These are phyloP conservation scores for Coprinopsis sp. DNA, from an alignment of 768 basidiomycete genomes.

Conservation along the genomic window DNA sequence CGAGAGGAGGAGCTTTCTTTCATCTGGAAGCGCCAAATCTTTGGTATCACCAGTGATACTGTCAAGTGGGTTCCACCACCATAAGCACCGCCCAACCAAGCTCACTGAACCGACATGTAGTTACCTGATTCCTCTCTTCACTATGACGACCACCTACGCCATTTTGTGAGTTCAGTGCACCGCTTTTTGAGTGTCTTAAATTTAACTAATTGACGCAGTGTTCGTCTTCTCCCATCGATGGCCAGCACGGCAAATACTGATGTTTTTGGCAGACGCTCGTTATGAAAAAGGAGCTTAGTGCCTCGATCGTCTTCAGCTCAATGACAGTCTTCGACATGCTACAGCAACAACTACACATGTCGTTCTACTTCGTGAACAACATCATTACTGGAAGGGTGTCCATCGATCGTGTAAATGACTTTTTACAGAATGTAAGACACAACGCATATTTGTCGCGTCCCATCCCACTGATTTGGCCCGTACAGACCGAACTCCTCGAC, in stretches of 20 bases:
- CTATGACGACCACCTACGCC: slow-evolving; percentile 61
- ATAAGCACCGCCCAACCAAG: background rate
- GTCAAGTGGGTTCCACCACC: slow-evolving; percentile 41
- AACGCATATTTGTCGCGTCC: background rate
- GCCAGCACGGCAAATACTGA: background rate
- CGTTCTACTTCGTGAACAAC: slow-evolving; percentile 25
- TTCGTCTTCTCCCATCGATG: background rate
- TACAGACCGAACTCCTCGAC: slow-evolving; percentile 48
- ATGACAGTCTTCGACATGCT: slow-evolving; percentile 66
- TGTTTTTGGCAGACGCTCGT: slow-evolving; percentile 30
- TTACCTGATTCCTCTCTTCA: slow-evolving; percentile 53
- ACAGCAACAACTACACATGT: slow-evolving; percentile 44
- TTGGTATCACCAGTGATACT: slow-evolving; percentile 45
- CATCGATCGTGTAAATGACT: slow-evolving; percentile 46
- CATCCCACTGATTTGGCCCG: no score
- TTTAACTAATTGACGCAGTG: slow-evolving; percentile 11
- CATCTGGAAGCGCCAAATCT: slow-evolving; percentile 51
- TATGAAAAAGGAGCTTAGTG: slow-evolving; percentile 33
- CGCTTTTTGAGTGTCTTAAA: background rate
- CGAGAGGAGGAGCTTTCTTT: slow-evolving; percentile 58
- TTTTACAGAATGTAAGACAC: slow-evolving; percentile 31
- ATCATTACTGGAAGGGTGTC: slow-evolving; percentile 52
- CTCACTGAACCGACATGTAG: slow-evolving; percentile 24
- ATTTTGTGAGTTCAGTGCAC: slow-evolving; percentile 38
- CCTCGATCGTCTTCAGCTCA: slow-evolving; percentile 45